phyloP scores from a whole-genome alignment of 805 yeast species.

The Phaffomyces antillensis region DNA sequence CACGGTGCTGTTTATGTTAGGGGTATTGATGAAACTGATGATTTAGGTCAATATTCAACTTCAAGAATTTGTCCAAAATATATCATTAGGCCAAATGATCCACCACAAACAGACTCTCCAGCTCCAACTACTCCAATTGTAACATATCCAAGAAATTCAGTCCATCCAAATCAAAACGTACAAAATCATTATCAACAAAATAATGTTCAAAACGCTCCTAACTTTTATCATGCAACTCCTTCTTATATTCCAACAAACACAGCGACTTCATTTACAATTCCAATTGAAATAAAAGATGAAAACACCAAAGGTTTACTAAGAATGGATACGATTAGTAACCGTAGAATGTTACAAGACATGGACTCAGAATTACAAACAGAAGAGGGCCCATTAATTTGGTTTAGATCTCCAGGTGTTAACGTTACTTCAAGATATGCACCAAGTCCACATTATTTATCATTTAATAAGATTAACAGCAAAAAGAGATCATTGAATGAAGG shows the following conservation, averaged over 20 bases:
- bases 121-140: slow-evolving; percentile 14
- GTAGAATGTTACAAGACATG: slow-evolving; percentile 20
- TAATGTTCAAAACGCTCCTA: slow-evolving; percentile 4
- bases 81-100: slow-evolving; percentile 36
- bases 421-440: slow-evolving; percentile 32
- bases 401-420: slow-evolving; percentile 56
- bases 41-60: slow-evolving; percentile 68
- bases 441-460: slow-evolving; percentile 6
- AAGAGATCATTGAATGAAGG: slow-evolving; percentile 15
- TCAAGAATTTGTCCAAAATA: slow-evolving; percentile 38
- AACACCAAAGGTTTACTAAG: slow-evolving; percentile 21
- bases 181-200: slow-evolving; percentile 4
- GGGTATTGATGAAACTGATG: slow-evolving; percentile 71
- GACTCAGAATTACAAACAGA: slow-evolving; percentile 6
- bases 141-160: slow-evolving; percentile 18
- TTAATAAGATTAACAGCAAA: slow-evolving; percentile 18
- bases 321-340: slow-evolving; percentile 28
- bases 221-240: slow-evolving; percentile 22
- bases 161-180: slow-evolving; percentile 7
- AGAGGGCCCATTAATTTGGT: slow-evolving; percentile 51
- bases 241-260: slow-evolving; percentile 18
- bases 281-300: slow-evolving; percentile 14
- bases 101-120: slow-evolving; percentile 22
- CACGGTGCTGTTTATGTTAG: slow-evolving; percentile 85
- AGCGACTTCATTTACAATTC: slow-evolving; percentile 29